phyloP scores from a whole-genome alignment of 225 moss, liverwort and hornwort species.

The Pseudisothecium myosuroides region DNA sequence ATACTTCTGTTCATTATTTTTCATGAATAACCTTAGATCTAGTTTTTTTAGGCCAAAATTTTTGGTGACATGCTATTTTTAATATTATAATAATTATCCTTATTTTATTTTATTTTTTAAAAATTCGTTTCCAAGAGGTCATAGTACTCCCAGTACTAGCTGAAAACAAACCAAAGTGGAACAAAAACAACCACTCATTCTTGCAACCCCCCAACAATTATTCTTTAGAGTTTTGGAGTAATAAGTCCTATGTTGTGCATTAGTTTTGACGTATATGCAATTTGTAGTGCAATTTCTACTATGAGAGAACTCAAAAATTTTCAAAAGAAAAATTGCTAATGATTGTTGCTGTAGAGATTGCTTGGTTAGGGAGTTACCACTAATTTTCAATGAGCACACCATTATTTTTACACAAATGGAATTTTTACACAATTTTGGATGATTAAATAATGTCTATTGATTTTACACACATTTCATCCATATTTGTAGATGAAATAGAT shows the following conservation, averaged over 20 bases:
- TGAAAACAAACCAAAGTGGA: no score
- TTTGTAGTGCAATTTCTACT: not conserved
- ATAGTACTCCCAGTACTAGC: no score
- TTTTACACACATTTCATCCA: not conserved
- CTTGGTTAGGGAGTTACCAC: fast-evolving
- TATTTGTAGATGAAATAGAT: not conserved
- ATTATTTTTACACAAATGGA: not conserved
- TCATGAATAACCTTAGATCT: no score
- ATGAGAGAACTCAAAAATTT: not conserved
- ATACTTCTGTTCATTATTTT: no score
- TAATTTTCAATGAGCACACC: no score
- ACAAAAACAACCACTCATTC: no score
- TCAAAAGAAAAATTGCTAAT: not conserved
- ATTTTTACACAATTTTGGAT: not conserved
- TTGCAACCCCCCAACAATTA: not conserved
- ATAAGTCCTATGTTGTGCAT: not conserved
- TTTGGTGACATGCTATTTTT: no score
- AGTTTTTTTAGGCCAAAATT: no score
- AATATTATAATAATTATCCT: no score
- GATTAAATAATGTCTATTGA: no score
- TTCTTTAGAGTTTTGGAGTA: not conserved
- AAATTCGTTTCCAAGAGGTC: no score
- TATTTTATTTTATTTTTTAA: no score
- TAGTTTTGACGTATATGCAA: not conserved
- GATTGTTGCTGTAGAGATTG: not conserved